Base-by-base conservation (phyloP, 306 rosid genomes). In the Malus sieversii region DNA sequence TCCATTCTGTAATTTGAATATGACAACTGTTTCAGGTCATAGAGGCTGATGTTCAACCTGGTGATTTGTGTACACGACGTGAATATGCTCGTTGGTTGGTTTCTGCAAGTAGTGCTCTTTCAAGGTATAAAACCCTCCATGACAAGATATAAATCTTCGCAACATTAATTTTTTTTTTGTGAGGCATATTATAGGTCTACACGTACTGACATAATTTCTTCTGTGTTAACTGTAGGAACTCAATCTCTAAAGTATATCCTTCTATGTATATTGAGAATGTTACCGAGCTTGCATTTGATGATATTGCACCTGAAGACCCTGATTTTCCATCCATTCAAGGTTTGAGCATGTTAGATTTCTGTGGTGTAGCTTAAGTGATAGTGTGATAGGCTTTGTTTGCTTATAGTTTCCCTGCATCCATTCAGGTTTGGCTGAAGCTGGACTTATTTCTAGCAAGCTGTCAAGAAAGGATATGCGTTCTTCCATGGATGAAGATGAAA, bases 51-150 rank as follows among this genome's bases (percentile, higher is more conserved):
- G 91, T 90, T 88, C 92, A 90, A 78, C 93, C 98, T 69, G 74
- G 93, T 73, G 92, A 89, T 77, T 80, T 96, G 82, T 96, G 99
- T 80, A 86, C 96, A 62, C 99, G 98, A 79, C 93, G 99, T 72
- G 98, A 96, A 73, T 96, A 88, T 87, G 99, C 98, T 74, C 91
- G 97, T 13, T 96, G 99, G 99, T 84, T 96, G 89, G 91, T 96
- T 64, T 83, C 92, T 72, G 98, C 99, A 58, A 96, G 98, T 82
- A 84, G 92, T 80, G 91, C 86, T 68, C 96, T 96, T 78, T 90
- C 99, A n/a, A 90, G 99, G 99, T 96, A 85, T 38, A 55, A 40
- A 23, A 83, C 29, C 75, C 75, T 68, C 72, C 69, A 35, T 73
- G 53, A 65, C 69, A 22, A 72, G 44, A 64, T 67, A 70, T 60